Evolutionary conservation across 345 rosid genomes (phyloP).

Genomic region (Citrus unshiu): DNA sequence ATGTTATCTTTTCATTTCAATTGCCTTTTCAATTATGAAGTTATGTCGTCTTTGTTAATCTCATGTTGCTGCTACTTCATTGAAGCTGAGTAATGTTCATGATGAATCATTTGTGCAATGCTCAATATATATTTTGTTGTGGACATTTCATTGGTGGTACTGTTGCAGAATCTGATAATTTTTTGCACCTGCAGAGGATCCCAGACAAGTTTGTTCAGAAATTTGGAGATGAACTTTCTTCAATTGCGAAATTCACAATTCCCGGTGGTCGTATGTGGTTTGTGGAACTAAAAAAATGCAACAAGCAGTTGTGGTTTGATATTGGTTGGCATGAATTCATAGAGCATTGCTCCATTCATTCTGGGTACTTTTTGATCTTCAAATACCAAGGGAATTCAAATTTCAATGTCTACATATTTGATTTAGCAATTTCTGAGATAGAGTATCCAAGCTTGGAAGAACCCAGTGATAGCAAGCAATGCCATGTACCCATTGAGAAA

Average conservation of each 20-base stretch:
- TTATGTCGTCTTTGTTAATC: neutral
- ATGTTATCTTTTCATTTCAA: neutral
- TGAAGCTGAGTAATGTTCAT: neutral
- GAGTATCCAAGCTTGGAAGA: slow-evolving; percentile 25
- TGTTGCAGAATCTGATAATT: neutral
- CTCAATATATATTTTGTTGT: neutral
- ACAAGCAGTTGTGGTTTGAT: slow-evolving; percentile 29
- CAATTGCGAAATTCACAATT: slow-evolving; percentile 17
- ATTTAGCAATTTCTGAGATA: slow-evolving; percentile 34
- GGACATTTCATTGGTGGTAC: too few relatives aligned
- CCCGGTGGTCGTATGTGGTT: slow-evolving; percentile 31
- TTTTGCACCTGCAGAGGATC: slow-evolving; percentile 24
- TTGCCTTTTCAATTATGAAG: neutral
- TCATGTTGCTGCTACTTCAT: neutral
- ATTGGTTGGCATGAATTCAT: slow-evolving; percentile 38
- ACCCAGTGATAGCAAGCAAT: neutral
- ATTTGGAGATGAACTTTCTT: slow-evolving; percentile 36
- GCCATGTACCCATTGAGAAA: neutral
- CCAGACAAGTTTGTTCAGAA: slow-evolving; percentile 31
- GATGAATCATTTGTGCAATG: neutral
- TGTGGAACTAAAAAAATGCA: slow-evolving; percentile 24
- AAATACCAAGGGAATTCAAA: slow-evolving; percentile 33
- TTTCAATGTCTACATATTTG: slow-evolving; percentile 30
- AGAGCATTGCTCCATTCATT: slow-evolving; percentile 22
- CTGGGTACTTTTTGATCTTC: slow-evolving; percentile 36